Base-by-base conservation (phyloP, 2,329 filamentous ascomycete genomes). In the Diaporthe destruens region DNA sequence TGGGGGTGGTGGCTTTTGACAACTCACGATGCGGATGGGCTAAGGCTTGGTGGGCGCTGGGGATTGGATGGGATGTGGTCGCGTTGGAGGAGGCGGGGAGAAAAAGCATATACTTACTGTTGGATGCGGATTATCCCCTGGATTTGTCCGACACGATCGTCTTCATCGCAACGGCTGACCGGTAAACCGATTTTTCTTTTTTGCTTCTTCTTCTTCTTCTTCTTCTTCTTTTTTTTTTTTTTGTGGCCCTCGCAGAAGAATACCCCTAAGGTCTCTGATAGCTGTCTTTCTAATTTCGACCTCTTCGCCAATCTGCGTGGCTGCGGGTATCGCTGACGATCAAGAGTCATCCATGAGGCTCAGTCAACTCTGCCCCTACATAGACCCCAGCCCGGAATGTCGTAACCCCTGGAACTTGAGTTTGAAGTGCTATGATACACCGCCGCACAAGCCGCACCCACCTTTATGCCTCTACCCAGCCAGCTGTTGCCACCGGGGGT, bases 21-120 rank as follows among this genome's bases (percentile, higher is more conserved):
- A 53, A 66, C 61, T 66, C 61, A 66, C 47, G 61, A 66, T 66
- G 61, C 61, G 32, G 47, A 66, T 25, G 47, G 32, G 61, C 61
- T 66, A 53, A 66, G 47, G 47, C 61, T 66, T 39, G 47, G 61
- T 53, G 47, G 61, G 47, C 47, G 61, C 47, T 36, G 47, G 61
- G 61, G 61, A 53, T 34, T 47, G 55, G 56, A 56, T 32, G 44
- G 44, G 54, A 36, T 36, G 39, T 36, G 44, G 55, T 29, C 36
- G 32, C 53, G 47, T 47, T 53, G 61, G 61, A 66, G 47, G 61
- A 66, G 44, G 32, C 55, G 34, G 63, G 29, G 47, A 18, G 53
- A 68, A 55, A 51, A 57, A 57, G 67, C 42, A 56, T 6, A 49
- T 16, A 25, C 39, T 20, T 49, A 23, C 4, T 59, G 66, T 57